Evolutionary conservation across 495 filamentous ascomycete genomes (phyloP).

Genomic region (Penicillium malachiteum): DNA sequence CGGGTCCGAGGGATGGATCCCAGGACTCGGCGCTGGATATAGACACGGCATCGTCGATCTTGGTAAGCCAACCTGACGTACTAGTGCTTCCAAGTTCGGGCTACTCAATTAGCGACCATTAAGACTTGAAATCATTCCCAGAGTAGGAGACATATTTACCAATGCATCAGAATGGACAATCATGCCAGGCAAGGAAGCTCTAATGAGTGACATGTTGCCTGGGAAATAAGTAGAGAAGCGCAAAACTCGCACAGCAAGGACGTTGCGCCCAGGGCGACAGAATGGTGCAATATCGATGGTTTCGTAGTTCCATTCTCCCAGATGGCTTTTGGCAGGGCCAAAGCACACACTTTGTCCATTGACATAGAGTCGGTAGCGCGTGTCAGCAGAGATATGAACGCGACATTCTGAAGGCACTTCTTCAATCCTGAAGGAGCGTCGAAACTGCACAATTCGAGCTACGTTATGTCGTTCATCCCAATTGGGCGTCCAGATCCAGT

Average conservation of each 20-base stretch:
- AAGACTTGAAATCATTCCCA: too few relatives aligned
- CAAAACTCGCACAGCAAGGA: slow-evolving; percentile 23
- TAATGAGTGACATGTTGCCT: slow-evolving; percentile 22
- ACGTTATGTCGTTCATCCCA: too few relatives aligned
- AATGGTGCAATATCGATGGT: slow-evolving; percentile 25
- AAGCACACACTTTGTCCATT: slow-evolving; percentile 25
- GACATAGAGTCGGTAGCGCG: slow-evolving; percentile 27
- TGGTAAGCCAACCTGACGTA: too few relatives aligned
- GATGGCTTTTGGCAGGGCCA: slow-evolving; percentile 27
- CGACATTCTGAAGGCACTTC: background rate
- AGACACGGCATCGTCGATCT: too few relatives aligned
- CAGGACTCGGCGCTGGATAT: too few relatives aligned
- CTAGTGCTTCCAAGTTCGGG: too few relatives aligned
- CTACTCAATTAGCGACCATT: too few relatives aligned
- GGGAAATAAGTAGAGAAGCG: slow-evolving; percentile 18
- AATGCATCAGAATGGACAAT: slow-evolving; percentile 15
- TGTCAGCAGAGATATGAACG: slow-evolving; percentile 29
- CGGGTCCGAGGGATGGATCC: slow-evolving; percentile 9
- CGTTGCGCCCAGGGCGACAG: slow-evolving; percentile 15
- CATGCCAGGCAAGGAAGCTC: slow-evolving; percentile 21
- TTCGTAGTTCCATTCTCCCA: slow-evolving; percentile 28
- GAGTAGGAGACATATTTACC: slow-evolving; percentile 1
- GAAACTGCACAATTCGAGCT: too few relatives aligned
- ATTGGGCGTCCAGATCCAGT: too few relatives aligned
- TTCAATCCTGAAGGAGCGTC: too few relatives aligned